Evolutionary conservation across 495 filamentous ascomycete species (phyloP).

Genomic region (Coniosporium apollinis): DNA sequence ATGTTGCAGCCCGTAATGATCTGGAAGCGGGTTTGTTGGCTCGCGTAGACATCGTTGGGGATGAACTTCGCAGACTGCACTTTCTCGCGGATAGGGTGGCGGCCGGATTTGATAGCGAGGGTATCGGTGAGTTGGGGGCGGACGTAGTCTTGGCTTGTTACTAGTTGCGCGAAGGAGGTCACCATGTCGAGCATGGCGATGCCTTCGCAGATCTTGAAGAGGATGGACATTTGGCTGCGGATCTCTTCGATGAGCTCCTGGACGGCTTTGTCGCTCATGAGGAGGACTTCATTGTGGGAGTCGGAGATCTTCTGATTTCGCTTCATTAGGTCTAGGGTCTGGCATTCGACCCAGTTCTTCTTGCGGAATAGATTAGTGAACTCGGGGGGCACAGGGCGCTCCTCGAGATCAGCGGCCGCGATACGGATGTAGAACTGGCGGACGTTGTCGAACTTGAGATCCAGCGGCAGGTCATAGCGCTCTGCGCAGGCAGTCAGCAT

Average conservation of each 20-base stretch:
- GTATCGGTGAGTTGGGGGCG: slow-evolving; percentile 60
- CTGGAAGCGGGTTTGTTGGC: slow-evolving; percentile 61
- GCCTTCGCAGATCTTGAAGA: slow-evolving; percentile 69
- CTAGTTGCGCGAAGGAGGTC: slow-evolving; percentile 62
- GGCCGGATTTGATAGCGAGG: slow-evolving; percentile 60
- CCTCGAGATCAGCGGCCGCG: slow-evolving; percentile 42
- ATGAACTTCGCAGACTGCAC: slow-evolving; percentile 50
- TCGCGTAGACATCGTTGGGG: slow-evolving; percentile 80
- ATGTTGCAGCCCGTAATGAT: slow-evolving; percentile 96
- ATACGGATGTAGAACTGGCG: slow-evolving; percentile 74
- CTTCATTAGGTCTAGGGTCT: slow-evolving; percentile 70
- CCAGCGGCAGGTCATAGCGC: slow-evolving; percentile 39
- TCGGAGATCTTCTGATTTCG: slow-evolving; percentile 36
- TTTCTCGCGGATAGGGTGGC: slow-evolving; percentile 74
- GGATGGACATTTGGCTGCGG: slow-evolving; percentile 43
- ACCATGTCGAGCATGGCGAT: slow-evolving; percentile 86
- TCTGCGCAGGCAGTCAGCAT: slow-evolving; percentile 23
- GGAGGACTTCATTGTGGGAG: slow-evolving; percentile 62
- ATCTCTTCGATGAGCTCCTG: slow-evolving; percentile 51
- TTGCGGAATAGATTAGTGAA: slow-evolving; percentile 64
- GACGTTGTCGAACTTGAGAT: slow-evolving; percentile 57
- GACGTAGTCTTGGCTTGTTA: slow-evolving; percentile 62
- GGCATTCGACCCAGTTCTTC: slow-evolving; percentile 63
- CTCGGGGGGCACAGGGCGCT: slow-evolving; percentile 41
- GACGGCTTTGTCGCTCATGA: slow-evolving; percentile 57